Conservation (phyloP, 1,284 basidiomycete genomes). For the Trametes sp. region DNA sequence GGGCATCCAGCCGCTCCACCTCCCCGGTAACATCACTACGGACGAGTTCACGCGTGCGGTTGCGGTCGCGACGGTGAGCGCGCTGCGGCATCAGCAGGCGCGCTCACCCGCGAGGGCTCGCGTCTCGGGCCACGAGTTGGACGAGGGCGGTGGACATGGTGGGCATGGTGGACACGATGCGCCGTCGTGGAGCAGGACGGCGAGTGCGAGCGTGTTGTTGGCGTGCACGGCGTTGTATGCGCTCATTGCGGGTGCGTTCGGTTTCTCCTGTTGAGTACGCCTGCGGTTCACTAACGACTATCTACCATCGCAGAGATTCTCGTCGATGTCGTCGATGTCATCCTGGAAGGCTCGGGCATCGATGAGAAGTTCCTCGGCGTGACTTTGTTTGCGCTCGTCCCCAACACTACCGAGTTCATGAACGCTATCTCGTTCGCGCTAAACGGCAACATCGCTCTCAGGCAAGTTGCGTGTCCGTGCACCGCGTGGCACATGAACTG, state of each 20-base stretch:
- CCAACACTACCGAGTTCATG: constrained; percentile 99
- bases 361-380: constrained; percentile 98
- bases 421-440: constrained; percentile 99
- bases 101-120: constrained; percentile 55
- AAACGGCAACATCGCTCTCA: constrained; percentile 96
- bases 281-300: background rate
- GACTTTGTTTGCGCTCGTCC: constrained; percentile 96
- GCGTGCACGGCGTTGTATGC: constrained; percentile 95
- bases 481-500: background rate
- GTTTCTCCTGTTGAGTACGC: background rate
- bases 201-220: constrained; percentile 88
- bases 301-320: constrained; percentile 75
- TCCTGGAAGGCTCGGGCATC: constrained; percentile 92
- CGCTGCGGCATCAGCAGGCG: constrained; percentile 77
- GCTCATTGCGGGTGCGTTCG: constrained; percentile 85
- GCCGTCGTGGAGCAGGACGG: constrained; percentile 91
- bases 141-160: constrained; percentile 60
- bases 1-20: constrained; percentile 59
- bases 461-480: constrained; percentile 55
- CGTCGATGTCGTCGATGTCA: constrained; percentile 95
- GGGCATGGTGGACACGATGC: constrained; percentile 94
- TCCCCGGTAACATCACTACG: constrained; percentile 75
- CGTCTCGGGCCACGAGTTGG: constrained; percentile 45
- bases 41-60: constrained; percentile 93
- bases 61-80: constrained; percentile 89